Percentiles rank a stretch among this genome's conserved stretches.
Conservation (phyloP, 352 stramenopile species). For the Phytophthora cactorum region DNA sequence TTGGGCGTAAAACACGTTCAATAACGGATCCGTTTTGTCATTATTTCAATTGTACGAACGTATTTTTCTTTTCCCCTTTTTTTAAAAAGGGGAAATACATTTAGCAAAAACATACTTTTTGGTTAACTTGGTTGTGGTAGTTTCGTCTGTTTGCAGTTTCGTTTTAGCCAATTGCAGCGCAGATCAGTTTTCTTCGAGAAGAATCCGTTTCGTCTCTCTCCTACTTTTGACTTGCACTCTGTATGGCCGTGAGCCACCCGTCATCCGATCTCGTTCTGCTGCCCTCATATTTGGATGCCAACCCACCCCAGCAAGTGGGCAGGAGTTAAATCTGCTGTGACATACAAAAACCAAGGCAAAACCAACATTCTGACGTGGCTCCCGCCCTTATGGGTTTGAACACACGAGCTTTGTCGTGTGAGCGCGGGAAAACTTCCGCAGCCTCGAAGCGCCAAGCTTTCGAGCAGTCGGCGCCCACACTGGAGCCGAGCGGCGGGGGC, state of each 20-base stretch:
- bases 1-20: no score
- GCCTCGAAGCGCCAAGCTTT: neutral
- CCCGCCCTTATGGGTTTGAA: conserved; percentile 54
- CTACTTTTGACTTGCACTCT: conserved; percentile 17
- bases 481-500: conserved; percentile 6
- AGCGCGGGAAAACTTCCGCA: conserved; percentile 27
- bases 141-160: neutral
- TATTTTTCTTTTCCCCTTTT: no score
- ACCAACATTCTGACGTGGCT: conserved; percentile 47
- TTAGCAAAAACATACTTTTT: no score
- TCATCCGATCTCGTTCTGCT: conserved; percentile 6
- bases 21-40: no score
- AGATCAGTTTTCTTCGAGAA: conserved; percentile 28
- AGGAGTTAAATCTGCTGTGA: neutral
- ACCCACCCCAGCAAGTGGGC: conserved; percentile 12
- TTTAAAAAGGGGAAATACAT: no score
- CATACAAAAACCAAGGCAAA: conserved; percentile 55
- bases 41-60: no score
- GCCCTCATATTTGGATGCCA: conserved; percentile 37
- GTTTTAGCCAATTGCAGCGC: conserved; percentile 15
- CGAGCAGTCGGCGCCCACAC: conserved; percentile 2
- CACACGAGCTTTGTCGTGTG: conserved; percentile 29
- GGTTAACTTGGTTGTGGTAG: no score
- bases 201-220: conserved; percentile 15
- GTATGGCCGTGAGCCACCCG: conserved; percentile 6